Base-by-base conservation (phyloP, 2,329 filamentous ascomycete genomes). In the Fusarium denticulatum region DNA sequence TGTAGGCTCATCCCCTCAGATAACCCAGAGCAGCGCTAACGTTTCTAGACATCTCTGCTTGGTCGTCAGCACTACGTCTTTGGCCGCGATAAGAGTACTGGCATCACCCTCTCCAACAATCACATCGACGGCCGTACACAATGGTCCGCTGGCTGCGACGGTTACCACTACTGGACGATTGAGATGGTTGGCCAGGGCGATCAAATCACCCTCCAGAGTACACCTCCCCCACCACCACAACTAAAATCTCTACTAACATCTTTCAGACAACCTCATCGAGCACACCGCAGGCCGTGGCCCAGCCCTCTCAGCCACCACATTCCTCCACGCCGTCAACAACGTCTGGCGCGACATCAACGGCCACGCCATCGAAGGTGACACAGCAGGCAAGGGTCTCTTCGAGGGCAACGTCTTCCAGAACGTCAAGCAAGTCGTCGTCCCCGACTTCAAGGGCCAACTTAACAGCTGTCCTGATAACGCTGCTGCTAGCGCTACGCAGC, bases 31-130 rank as follows among this genome's bases (percentile, higher is more conserved):
- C 0, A 16, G 8, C 4, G 5, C 52, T 66, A 18, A 72, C 24
- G 1, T 24, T 6, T 7, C 0, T 20, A 72, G 71, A 74, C 71
- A 6, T 71, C 72, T 14, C 61, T 68, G 1, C 40, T 67, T 3
- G 72, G 72, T 13, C 71, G 72, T 10, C 72, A 74, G 16, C 68
- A 74, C 16, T 72, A 69, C 16, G 69, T 71, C 13, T 72, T 71
- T 15, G 72, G 72, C 4, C 60, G 50, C 2, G 61, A 62, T 6
- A 58, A 66, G 81, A 71, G 67, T 47, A 72, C 81, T 24, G 81
- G 80, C 55, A 80, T 86, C 2, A 86, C 85, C 4, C 80, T 87
- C 55, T 85, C 84, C 15, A 86, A 87, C 81, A 84, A 80, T 73
- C 83, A 84, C 42, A 82, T 87, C 66, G 81, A 87, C 60, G 85